phyloP scores from a whole-genome alignment of 495 filamentous ascomycete genomes.

The Lentithecium fluviatile region DNA sequence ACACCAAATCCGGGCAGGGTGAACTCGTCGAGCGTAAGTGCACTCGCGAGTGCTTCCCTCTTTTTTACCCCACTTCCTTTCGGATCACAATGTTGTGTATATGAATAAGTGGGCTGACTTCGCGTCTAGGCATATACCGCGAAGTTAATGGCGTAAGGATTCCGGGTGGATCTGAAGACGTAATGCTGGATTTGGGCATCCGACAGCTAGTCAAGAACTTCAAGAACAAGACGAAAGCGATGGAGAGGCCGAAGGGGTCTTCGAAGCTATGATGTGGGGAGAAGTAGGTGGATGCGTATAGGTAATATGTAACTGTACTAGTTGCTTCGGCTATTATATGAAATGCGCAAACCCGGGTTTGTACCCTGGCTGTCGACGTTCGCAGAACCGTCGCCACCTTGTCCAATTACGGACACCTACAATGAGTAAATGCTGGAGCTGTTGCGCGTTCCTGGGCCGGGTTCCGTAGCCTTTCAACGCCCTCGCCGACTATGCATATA shows the following conservation, averaged over 20 bases:
- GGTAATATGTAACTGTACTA: not conserved
- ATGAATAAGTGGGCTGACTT: no score
- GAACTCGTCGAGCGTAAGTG: slow-evolving; percentile 65
- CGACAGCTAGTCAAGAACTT: slow-evolving; percentile 73
- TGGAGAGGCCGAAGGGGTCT: slow-evolving; percentile 48
- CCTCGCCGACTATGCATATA: not conserved
- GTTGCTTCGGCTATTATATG: not conserved
- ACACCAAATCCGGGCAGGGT: slow-evolving; percentile 65
- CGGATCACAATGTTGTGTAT: no score
- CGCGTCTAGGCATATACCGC: slow-evolving; percentile 57
- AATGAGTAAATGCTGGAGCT: no score
- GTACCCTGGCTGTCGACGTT: no score
- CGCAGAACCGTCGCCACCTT: no score
- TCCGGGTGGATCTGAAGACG: slow-evolving; percentile 73
- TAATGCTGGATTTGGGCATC: slow-evolving; percentile 68
- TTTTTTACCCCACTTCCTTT: no score
- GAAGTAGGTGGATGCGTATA: not conserved
- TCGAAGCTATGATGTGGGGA: slow-evolving; percentile 37
- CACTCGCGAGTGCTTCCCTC: not conserved
- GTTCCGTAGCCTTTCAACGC: no score
- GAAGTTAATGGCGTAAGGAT: slow-evolving; percentile 64
- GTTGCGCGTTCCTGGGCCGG: no score
- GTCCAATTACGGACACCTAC: no score
- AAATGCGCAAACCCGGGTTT: not conserved
- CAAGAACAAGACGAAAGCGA: slow-evolving; percentile 58